Conservation (phyloP, 805 yeast species). For the Kuraishia cidri region DNA sequence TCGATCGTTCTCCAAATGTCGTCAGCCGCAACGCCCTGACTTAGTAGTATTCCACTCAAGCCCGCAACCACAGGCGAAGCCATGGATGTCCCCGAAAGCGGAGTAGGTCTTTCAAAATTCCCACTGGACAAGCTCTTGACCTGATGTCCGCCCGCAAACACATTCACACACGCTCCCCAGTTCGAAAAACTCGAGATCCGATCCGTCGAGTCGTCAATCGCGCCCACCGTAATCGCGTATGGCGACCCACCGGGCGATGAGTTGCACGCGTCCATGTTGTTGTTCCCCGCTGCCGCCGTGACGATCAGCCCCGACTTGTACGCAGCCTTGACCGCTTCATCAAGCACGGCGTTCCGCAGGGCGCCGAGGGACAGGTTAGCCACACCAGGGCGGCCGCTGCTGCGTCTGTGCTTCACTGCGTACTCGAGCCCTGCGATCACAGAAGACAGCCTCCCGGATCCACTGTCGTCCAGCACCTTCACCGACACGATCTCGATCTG, state of each 20-base stretch:
- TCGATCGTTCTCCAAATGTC: conserved; percentile 32
- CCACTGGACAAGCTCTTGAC: conserved; percentile 36
- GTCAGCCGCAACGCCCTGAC: conserved; percentile 34
- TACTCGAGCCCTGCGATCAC: conserved; percentile 61
- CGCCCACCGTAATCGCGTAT: conserved; percentile 76
- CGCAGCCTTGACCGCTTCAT: conserved; percentile 73
- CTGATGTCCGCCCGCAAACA: conserved; percentile 74
- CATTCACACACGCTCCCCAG: conserved; percentile 88
- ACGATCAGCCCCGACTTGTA: conserved; percentile 60
- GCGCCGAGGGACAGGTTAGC: conserved; percentile 83
- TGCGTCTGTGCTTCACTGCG: conserved; percentile 49
- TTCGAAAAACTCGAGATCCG: conserved; percentile 73
- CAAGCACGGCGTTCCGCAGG: conserved; percentile 51
- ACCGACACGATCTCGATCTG: conserved; percentile 55
- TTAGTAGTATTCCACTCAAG: conserved; percentile 42
- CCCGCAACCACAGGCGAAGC: conserved; percentile 74
- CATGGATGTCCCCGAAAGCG: conserved; percentile 74
- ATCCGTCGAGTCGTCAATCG: conserved; percentile 71
- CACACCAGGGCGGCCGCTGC: conserved; percentile 36
- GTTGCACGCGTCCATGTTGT: conserved; percentile 66
- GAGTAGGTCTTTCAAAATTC: conserved; percentile 14
- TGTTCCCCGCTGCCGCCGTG: conserved; percentile 85
- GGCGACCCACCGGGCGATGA: conserved; percentile 82
- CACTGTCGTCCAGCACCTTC: conserved; percentile 60
- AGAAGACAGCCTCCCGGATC: conserved; percentile 63